These are phyloP conservation scores for Phytophthora pisi DNA, from an alignment of 352 stramenopile species.

Conservation along the genomic window DNA sequence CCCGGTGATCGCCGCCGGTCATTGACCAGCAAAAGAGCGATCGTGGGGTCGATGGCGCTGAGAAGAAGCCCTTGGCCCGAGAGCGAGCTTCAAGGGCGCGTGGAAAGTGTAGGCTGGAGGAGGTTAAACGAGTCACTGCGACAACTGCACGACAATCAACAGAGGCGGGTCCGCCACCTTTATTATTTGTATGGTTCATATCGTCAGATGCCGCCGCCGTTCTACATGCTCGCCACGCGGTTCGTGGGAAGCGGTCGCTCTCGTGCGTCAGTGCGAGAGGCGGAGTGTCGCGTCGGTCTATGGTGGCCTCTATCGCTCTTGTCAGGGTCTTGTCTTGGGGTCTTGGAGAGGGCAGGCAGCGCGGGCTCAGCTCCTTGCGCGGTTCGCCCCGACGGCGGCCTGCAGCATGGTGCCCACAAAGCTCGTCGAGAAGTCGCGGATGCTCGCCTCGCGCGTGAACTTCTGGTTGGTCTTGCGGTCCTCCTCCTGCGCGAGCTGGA, in stretches of 20 bases:
- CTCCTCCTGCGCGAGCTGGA: conserved; percentile 58
- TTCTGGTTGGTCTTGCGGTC: conserved; percentile 50
- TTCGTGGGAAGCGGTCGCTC: conserved; percentile 17
- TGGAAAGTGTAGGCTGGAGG: conserved; percentile 1
- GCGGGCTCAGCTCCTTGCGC: conserved; percentile 4
- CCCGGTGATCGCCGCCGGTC: background rate
- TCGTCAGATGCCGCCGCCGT: conserved; percentile 10
- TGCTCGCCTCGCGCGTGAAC: conserved; percentile 27
- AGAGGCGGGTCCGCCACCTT: conserved; percentile 26
- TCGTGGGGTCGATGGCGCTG: conserved; percentile 15
- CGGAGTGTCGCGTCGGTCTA: conserved; percentile 26
- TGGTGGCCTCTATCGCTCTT: conserved; percentile 11
- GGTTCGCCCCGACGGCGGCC: conserved; percentile 27
- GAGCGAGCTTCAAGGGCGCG: background rate
- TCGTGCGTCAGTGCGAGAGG: conserved; percentile 21
- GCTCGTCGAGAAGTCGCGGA: conserved; percentile 54
- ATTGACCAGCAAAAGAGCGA: conserved; percentile 4
- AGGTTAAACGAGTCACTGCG: conserved; percentile 30
- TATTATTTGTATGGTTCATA: conserved; percentile 2
- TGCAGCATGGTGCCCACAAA: conserved; percentile 55
- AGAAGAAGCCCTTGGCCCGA: conserved; percentile 11
- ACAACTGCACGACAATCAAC: conserved; percentile 29
- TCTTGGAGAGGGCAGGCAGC: background rate
- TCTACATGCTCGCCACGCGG: conserved; percentile 23
- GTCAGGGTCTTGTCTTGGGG: conserved; percentile 1